Percentiles rank a stretch among this genome's conserved stretches.
phyloP scores from a whole-genome alignment of 768 basidiomycete genomes.

The Termitomyces bulborhizus region DNA sequence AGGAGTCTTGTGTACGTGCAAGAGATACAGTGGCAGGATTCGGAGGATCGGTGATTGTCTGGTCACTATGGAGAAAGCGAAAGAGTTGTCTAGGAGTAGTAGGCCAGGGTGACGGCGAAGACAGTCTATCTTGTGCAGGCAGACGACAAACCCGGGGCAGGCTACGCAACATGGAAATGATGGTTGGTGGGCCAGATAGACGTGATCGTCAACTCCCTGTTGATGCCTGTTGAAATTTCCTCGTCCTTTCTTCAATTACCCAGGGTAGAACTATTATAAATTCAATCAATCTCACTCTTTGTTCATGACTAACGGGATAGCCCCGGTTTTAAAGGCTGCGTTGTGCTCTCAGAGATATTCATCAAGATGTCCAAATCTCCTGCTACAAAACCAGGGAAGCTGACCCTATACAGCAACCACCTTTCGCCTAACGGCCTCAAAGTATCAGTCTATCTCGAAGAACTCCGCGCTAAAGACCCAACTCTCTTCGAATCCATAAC shows the following conservation, averaged over 20 bases:
- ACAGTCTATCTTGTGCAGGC: slow-evolving; percentile 3
- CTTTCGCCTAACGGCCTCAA: slow-evolving; percentile 19
- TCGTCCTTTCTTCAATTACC: background rate
- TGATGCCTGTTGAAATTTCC: slow-evolving; percentile 6
- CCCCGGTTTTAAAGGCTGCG: background rate
- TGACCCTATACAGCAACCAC: slow-evolving; percentile 16
- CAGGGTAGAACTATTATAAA: background rate
- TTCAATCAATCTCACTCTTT: background rate
- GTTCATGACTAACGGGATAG: background rate
- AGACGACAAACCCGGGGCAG: slow-evolving; percentile 12
- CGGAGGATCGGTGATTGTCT: slow-evolving; percentile 11
- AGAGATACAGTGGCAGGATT: slow-evolving; percentile 5
- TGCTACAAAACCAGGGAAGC: slow-evolving; percentile 3
- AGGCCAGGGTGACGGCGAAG: background rate
- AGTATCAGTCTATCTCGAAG: slow-evolving; percentile 16
- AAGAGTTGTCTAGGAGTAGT: background rate
- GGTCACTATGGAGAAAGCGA: slow-evolving; percentile 9
- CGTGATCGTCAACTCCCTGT: slow-evolving; percentile 4
- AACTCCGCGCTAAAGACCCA: slow-evolving; percentile 9
- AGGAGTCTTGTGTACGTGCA: slow-evolving; percentile 10
- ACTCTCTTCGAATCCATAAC: slow-evolving; percentile 6
- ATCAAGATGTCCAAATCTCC: background rate
- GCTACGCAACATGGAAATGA: slow-evolving; percentile 6
- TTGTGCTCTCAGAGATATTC: background rate
- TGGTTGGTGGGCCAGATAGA: background rate